Evolutionary conservation across 2,329 filamentous ascomycete genomes (phyloP).

Genomic region (Ciborinia camelliae): DNA sequence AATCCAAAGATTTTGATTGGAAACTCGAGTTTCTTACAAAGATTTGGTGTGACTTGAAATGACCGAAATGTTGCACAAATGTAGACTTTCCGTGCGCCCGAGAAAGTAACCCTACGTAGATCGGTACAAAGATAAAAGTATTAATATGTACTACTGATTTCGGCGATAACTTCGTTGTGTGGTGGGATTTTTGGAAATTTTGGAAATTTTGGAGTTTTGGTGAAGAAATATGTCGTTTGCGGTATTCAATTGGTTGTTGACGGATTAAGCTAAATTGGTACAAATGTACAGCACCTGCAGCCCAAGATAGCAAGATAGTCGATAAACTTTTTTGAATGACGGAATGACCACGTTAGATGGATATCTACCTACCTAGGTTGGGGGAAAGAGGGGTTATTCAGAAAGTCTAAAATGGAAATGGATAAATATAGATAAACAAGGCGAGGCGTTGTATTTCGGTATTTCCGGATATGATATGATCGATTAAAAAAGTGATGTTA

Average conservation of each 20-base stretch:
- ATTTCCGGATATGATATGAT: not conserved
- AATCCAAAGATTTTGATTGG: conserved; percentile 16
- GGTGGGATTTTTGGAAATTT: no score
- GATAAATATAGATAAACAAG: not conserved
- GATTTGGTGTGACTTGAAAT: not conserved
- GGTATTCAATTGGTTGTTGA: conserved; percentile 7
- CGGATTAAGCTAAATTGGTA: not conserved
- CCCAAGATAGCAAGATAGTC: not conserved
- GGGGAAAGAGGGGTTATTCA: not conserved
- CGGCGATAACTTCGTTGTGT: not conserved
- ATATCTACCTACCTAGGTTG: no score
- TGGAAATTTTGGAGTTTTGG: no score
- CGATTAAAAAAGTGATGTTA: not conserved
- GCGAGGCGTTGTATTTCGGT: not conserved
- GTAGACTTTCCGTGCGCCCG: not conserved
- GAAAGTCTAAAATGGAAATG: not conserved
- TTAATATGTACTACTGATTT: not conserved
- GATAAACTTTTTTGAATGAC: not conserved
- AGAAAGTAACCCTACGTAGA: not conserved
- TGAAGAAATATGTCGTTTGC: not conserved
- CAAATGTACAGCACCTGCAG: not conserved
- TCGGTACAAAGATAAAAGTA: conserved; percentile 1
- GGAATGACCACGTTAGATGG: not conserved
- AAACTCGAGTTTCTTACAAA: not conserved
- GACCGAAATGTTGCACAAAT: not conserved